Percentiles rank a stretch among this genome's conserved stretches.
These are phyloP conservation scores for Gnomoniopsis sp. DNA, from an alignment of 2,329 filamentous ascomycete species.

Conservation along the genomic window DNA sequence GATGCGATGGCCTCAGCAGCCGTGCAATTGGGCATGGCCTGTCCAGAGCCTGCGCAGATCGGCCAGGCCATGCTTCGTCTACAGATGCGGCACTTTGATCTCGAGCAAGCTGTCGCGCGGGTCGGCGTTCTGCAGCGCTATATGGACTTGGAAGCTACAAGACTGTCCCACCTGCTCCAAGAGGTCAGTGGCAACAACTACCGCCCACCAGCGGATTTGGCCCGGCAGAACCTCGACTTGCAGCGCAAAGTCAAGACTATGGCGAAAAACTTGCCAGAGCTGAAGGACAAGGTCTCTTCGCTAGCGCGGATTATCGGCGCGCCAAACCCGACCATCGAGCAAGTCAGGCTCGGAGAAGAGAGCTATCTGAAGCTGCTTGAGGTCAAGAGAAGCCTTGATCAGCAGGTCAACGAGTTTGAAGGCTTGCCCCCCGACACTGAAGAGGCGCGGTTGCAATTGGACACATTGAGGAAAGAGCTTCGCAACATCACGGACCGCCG, in stretches of 20 bases:
- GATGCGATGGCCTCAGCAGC: constrained; percentile 54
- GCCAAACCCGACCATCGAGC: constrained; percentile 50
- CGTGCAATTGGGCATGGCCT: constrained; percentile 45
- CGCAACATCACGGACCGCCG: constrained; percentile 57
- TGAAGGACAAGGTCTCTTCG: constrained; percentile 50
- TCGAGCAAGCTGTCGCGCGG: constrained; percentile 54
- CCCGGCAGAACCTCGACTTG: constrained; percentile 70
- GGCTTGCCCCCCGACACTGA: constrained; percentile 69
- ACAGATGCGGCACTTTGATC: constrained; percentile 48
- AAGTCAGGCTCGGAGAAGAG: constrained; percentile 55
- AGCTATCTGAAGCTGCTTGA: constrained; percentile 55
- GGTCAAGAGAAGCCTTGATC: constrained; percentile 57
- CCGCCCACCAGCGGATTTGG: constrained; percentile 54
- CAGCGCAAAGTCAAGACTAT: constrained; percentile 68
- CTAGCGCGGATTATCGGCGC: constrained; percentile 31
- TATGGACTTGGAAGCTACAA: constrained; percentile 47
- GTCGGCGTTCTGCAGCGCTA: constrained; percentile 55
- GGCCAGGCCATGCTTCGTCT: constrained; percentile 52
- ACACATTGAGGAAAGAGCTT: constrained; percentile 62
- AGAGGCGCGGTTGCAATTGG: constrained; percentile 67
- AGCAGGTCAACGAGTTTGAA: constrained; percentile 62
- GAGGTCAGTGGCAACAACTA: constrained; percentile 45
- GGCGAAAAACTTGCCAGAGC: constrained; percentile 63
- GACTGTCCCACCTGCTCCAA: constrained; percentile 35
- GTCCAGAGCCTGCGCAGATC: constrained; percentile 46